These are phyloP conservation scores for Phytophthora constricta DNA, from an alignment of 352 stramenopile species.

Conservation along the genomic window DNA sequence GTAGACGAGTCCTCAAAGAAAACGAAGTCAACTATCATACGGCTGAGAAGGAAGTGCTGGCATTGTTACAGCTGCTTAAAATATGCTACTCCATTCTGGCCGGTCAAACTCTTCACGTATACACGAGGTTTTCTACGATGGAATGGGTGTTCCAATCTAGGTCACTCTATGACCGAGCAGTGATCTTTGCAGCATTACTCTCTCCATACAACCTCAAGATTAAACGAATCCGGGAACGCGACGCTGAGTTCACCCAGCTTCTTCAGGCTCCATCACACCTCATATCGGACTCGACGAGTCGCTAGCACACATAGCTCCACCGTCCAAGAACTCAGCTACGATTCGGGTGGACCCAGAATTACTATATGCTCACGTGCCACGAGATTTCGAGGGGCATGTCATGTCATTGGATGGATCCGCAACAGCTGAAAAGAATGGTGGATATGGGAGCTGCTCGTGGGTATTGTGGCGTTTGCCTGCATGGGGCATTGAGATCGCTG, in stretches of 20 bases:
- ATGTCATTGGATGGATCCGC: neutral
- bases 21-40: neutral
- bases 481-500: slow-evolving; percentile 14
- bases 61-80: neutral
- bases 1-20: slow-evolving; percentile 5
- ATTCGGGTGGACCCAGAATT: neutral
- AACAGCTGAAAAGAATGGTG: neutral
- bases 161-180: neutral
- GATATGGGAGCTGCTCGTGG: neutral
- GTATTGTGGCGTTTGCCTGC: neutral
- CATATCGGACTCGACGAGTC: neutral
- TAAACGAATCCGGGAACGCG: neutral
- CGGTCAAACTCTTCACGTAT: neutral
- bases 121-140: neutral
- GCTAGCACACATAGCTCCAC: neutral
- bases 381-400: neutral
- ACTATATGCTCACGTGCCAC: neutral
- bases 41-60: slow-evolving; percentile 9
- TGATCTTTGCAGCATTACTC: neutral
- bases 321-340: neutral
- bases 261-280: neutral
- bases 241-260: neutral
- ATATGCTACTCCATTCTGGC: neutral
- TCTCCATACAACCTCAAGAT: neutral
- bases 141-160: neutral